Evolutionary conservation across 2,329 filamentous ascomycete species (phyloP).

Genomic region (Capronia coronata): DNA sequence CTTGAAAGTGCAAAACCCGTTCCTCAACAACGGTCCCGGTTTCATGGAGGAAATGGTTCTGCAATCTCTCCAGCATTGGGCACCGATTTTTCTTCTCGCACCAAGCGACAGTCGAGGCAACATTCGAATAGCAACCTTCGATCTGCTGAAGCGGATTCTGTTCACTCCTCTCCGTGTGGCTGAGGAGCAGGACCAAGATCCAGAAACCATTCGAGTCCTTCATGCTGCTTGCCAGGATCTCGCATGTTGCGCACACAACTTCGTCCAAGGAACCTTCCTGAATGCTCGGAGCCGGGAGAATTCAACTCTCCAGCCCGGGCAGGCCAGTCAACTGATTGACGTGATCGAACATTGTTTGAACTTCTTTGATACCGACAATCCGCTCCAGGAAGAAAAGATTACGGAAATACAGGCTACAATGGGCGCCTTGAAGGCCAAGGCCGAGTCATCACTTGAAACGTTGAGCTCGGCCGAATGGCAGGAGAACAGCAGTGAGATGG

Average conservation of each 20-base stretch:
- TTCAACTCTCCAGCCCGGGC: conserved; percentile 19
- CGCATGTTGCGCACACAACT: conserved; percentile 10
- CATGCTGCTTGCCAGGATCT: conserved; percentile 13
- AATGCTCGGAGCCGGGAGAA: conserved; percentile 11
- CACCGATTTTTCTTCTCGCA: conserved; percentile 48
- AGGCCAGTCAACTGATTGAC: conserved; percentile 21
- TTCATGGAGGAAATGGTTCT: conserved; percentile 34
- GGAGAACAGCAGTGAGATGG: conserved; percentile 24
- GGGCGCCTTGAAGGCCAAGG: conserved; percentile 15
- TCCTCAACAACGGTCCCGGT: conserved; percentile 28
- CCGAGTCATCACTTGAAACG: conserved; percentile 19
- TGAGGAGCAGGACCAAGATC: conserved; percentile 30
- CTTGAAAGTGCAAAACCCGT: conserved; percentile 38
- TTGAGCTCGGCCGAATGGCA: conserved; percentile 25
- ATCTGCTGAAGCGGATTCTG: conserved; percentile 39
- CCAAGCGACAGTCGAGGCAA: conserved; percentile 36
- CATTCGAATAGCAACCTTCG: conserved; percentile 43
- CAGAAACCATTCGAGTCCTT: conserved; percentile 7
- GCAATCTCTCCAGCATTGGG: conserved; percentile 44
- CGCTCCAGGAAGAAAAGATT: conserved; percentile 18
- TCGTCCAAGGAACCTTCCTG: conserved; percentile 19
- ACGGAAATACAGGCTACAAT: conserved; percentile 13
- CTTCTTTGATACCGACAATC: conserved; percentile 20
- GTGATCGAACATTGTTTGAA: conserved; percentile 20
- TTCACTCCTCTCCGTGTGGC: conserved; percentile 34